phyloP scores from a whole-genome alignment of 768 basidiomycete genomes.

The Rhizopogon vinicolor region DNA sequence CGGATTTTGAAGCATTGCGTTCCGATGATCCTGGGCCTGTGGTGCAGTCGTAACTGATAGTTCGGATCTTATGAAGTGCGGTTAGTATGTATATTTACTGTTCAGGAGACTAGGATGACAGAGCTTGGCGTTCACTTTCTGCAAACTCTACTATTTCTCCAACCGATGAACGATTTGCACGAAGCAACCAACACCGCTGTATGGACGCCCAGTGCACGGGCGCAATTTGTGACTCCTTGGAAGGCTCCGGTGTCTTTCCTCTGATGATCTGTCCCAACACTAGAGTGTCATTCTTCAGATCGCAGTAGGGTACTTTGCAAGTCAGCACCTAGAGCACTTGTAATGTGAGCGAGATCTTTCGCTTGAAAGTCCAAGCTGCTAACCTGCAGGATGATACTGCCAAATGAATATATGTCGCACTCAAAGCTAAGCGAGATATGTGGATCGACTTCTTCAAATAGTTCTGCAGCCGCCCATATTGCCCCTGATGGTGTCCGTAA shows the following conservation, averaged over 20 bases:
- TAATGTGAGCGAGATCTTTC: neutral
- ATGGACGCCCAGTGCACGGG: neutral
- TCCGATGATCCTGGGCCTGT: too few species aligned
- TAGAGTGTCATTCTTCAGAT: neutral
- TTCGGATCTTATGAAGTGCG: too few species aligned
- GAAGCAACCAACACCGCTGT: neutral
- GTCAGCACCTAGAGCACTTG: neutral
- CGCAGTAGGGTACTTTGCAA: neutral
- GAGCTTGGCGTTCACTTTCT: too few species aligned
- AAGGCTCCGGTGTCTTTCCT: too few species aligned
- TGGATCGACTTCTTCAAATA: neutral
- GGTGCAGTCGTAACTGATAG: too few species aligned
- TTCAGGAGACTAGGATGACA: too few species aligned
- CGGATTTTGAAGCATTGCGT: too few species aligned
- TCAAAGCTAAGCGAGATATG: slow-evolving; percentile 8
- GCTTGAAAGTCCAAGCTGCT: neutral
- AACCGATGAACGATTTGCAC: too few species aligned
- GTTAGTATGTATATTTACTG: too few species aligned
- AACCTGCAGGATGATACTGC: slow-evolving; percentile 12
- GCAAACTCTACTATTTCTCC: too few species aligned
- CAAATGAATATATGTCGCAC: slow-evolving; percentile 41
- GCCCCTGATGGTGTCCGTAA: slow-evolving; percentile 30
- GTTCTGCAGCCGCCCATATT: slow-evolving; percentile 40
- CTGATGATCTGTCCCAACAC: too few species aligned
- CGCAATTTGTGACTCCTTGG: too few species aligned